phyloP scores from a whole-genome alignment of 2,329 filamentous ascomycete genomes.

The Penicillium sp. region DNA sequence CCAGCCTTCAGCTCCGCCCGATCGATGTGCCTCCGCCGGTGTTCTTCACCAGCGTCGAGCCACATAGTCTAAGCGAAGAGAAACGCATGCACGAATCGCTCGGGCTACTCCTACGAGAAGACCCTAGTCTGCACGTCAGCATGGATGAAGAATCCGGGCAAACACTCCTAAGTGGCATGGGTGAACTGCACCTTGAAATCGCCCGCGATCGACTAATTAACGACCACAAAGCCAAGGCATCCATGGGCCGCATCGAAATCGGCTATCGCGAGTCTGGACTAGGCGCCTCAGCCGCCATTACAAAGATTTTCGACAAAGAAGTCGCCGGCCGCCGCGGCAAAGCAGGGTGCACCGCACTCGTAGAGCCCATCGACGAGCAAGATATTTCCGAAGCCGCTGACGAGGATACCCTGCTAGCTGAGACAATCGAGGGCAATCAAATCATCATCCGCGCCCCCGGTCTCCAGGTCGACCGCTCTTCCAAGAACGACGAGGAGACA shows the following conservation, averaged over 20 bases:
- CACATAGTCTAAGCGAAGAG: conserved; percentile 73
- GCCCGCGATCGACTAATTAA: conserved; percentile 84
- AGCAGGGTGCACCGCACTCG: conserved; percentile 69
- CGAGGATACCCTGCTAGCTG: conserved; percentile 42
- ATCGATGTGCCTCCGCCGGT: conserved; percentile 91
- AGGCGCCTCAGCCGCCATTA: conserved; percentile 57
- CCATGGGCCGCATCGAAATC: conserved; percentile 88
- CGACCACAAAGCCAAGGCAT: conserved; percentile 82
- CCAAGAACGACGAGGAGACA: conserved; percentile 42
- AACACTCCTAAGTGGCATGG: conserved; percentile 93
- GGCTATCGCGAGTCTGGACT: conserved; percentile 87
- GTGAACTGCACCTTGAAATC: conserved; percentile 91
- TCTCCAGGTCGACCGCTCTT: conserved; percentile 43
- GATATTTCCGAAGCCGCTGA: conserved; percentile 17
- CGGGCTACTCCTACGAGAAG: conserved; percentile 79
- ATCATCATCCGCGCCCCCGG: conserved; percentile 59
- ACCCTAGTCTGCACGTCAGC: conserved; percentile 84
- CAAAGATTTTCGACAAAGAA: conserved; percentile 71
- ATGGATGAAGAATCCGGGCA: conserved; percentile 89
- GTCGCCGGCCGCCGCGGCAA: conserved; percentile 79
- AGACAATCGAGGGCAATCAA: conserved; percentile 69
- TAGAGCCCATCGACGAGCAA: conserved; percentile 60
- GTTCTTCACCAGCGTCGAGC: conserved; percentile 94
- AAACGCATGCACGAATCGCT: conserved; percentile 77
- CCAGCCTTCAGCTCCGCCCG: conserved; percentile 78